A percentile compares a stretch with the other conserved stretches of the same genome.
These are phyloP conservation scores for Fusarium metavorans DNA, from an alignment of 2,329 filamentous ascomycete species.

Conservation along the genomic window DNA sequence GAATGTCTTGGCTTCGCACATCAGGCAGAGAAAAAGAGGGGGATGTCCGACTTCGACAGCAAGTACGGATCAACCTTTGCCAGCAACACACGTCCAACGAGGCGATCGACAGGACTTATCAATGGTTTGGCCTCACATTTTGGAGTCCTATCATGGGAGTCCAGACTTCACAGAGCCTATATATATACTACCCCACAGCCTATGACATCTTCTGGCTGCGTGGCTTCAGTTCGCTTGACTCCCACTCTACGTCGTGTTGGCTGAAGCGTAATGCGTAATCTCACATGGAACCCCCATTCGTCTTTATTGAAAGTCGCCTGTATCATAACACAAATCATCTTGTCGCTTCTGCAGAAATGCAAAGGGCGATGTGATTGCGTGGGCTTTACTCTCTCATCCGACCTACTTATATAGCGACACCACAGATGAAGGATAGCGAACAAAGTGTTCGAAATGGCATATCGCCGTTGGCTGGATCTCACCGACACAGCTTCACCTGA, in stretches of 20 bases:
- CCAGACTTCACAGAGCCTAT: neutral
- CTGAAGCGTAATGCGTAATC: neutral
- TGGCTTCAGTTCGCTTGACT: neutral
- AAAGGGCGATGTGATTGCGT: neutral
- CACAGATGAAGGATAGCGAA: neutral
- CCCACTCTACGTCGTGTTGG: neutral
- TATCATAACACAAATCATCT: neutral
- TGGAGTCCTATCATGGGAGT: no score
- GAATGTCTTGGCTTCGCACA: neutral
- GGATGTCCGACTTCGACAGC: neutral
- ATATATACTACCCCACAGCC: neutral
- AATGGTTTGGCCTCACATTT: no score
- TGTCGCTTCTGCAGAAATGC: neutral
- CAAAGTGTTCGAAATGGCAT: neutral
- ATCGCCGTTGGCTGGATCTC: neutral
- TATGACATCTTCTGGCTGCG: neutral
- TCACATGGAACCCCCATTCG: neutral
- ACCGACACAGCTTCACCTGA: neutral
- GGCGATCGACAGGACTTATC: no score
- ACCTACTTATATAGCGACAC: neutral
- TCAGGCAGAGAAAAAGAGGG: neutral
- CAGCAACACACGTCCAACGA: no score
- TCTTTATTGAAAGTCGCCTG: neutral
- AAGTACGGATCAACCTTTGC: neutral
- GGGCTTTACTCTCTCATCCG: neutral